These are phyloP conservation scores for Ramularia collo-cygni DNA, from an alignment of 2,329 filamentous ascomycete genomes.

Conservation along the genomic window DNA sequence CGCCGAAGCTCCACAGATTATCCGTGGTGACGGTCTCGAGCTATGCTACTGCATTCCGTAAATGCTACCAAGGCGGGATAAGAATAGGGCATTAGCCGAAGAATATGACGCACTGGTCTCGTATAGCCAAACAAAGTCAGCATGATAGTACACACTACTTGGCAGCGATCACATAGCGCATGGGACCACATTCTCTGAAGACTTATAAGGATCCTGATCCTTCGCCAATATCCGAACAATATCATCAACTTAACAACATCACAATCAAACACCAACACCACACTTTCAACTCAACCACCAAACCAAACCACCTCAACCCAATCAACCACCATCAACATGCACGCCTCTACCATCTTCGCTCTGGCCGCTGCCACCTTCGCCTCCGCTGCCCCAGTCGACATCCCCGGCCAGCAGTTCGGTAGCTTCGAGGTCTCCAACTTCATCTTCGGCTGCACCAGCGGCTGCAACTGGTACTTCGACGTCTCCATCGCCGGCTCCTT, in stretches of 20 bases:
- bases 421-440: conserved; percentile 21
- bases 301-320: not conserved
- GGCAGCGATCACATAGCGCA: too few relatives aligned
- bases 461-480: conserved; percentile 21
- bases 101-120: too few relatives aligned
- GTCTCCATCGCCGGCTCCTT: conserved; percentile 11
- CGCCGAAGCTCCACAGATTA: too few relatives aligned
- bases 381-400: conserved; percentile 10
- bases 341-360: conserved; percentile 15
- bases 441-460: conserved; percentile 21
- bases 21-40: too few relatives aligned
- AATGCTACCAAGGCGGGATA: too few relatives aligned
- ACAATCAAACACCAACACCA: not conserved
- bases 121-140: too few relatives aligned
- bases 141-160: too few relatives aligned
- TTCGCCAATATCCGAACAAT: too few relatives aligned
- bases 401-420: conserved; percentile 1
- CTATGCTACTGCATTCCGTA: too few relatives aligned
- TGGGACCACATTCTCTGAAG: too few relatives aligned
- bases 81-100: too few relatives aligned
- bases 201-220: too few relatives aligned
- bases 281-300: not conserved
- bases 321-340: conserved; percentile 14
- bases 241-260: not conserved
- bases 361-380: conserved; percentile 16